Base-by-base conservation (phyloP, 441 rosid genomes). In the Populus hybrid region DNA sequence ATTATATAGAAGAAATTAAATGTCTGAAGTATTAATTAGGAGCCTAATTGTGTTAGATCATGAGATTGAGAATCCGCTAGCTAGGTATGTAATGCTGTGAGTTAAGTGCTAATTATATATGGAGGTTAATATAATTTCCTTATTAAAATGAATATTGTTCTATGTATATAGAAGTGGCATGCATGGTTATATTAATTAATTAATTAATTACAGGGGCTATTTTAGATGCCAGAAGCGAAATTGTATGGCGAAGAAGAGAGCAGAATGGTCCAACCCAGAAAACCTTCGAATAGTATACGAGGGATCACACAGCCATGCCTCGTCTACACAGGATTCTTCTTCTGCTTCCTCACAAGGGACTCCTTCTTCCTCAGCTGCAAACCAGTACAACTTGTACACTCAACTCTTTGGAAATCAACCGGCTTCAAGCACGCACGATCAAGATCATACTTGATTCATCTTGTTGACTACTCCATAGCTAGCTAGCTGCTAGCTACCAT, bases 191-290 rank as follows among this genome's bases (percentile, higher is more conserved):
- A 38, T 38, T 38, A 9, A 38, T 38, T 7, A 38, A 38, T 1
- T 64, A 1, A 21, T 1, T 26, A 3, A 12, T 18, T 31, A 28
- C 70, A 85, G 87, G 78, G 81, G 87, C 85, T 86, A 86, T 36
- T 86, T 68, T 79, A 86, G 42, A 78, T 86, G 89, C 76, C 81
- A 76, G 7, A 80, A 56, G 18, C 71, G 24, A 1, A 67, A 69
- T 2, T 86, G 87, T 74, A 72, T 0, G 3, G 89, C 82, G 0
- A 84, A 80, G 84, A 86, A 86, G 76, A 45, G 64, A 75, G 89
- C 71, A 0, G 89, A 86, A 45, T 84, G 87, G 87, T 59, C 80
- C 26, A n/a, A 23, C n/a, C 78, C 83, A 5, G 53, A 53, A 14
- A 29, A 82, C 23, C 1, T 86, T 1, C 61, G 82, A n/a, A 72